phyloP scores from a whole-genome alignment of 148 eudicot species.

The Selenicereus undatus region DNA sequence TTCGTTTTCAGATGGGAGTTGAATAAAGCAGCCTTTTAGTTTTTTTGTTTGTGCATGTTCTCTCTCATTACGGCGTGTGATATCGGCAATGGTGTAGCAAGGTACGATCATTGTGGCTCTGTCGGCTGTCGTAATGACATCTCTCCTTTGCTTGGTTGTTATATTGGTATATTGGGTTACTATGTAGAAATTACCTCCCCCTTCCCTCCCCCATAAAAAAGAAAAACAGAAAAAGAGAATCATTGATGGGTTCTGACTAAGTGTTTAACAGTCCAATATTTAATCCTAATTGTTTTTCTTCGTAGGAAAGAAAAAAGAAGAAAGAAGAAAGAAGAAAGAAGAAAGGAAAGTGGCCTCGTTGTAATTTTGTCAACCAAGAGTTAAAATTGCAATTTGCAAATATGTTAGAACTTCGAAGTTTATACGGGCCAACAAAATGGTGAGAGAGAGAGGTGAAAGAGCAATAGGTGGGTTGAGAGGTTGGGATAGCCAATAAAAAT shows the following conservation, averaged over 20 bases:
- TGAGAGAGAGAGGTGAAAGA: too few relatives aligned
- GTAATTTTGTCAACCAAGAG: neutral
- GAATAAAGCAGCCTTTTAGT: conserved; percentile 1
- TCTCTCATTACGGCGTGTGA: neutral
- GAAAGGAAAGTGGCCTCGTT: neutral
- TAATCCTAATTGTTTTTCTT: neutral
- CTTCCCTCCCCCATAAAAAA: neutral
- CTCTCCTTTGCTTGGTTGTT: too few relatives aligned
- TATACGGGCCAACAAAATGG: too few relatives aligned
- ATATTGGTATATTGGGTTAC: neutral
- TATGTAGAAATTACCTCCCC: too few relatives aligned
- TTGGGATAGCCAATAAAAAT: too few relatives aligned
- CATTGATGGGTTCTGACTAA: too few relatives aligned
- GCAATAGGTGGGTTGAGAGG: too few relatives aligned
- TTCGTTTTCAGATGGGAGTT: neutral
- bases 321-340: too few relatives aligned
- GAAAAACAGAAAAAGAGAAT: too few relatives aligned
- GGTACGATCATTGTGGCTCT: neutral
- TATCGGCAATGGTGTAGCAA: neutral
- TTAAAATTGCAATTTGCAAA: neutral
- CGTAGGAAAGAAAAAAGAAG: too few relatives aligned
- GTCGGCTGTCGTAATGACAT: neutral
- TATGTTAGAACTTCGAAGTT: too few relatives aligned
- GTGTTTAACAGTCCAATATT: neutral
- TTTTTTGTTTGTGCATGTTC: neutral